Evolutionary conservation across 2,329 filamentous ascomycete species (phyloP).

Genomic region (Xylariaceae sp.): DNA sequence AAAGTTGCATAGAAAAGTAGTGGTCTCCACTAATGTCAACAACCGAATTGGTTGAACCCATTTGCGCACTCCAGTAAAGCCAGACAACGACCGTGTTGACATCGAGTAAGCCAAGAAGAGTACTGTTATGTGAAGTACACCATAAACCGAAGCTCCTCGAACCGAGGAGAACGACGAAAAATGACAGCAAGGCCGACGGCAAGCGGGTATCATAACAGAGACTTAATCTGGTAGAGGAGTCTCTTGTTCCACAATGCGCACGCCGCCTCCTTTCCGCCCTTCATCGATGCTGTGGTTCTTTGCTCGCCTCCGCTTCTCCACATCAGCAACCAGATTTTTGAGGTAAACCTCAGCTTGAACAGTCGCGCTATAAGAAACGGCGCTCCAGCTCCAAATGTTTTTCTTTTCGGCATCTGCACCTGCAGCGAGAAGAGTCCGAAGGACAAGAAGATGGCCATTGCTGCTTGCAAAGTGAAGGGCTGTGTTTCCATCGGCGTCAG

Average conservation of each 20-base stretch:
- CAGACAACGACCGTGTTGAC: too few relatives aligned
- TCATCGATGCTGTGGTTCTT: conserved; percentile 36
- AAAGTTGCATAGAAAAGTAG: too few relatives aligned
- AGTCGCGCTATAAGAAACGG: conserved; percentile 77
- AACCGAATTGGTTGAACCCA: too few relatives aligned
- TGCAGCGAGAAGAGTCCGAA: conserved; percentile 72
- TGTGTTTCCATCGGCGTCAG: conserved; percentile 75
- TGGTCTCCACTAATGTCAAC: too few relatives aligned
- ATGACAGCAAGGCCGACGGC: too few relatives aligned
- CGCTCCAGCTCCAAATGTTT: conserved; percentile 78
- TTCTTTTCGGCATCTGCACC: conserved; percentile 69
- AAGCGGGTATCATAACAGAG: too few relatives aligned
- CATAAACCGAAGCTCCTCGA: too few relatives aligned
- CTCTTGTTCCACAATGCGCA: conserved; percentile 43
- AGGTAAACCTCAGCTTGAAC: conserved; percentile 83
- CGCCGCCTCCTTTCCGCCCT: conserved; percentile 39
- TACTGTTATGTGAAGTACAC: too few relatives aligned
- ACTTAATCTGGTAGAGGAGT: conserved; percentile 35
- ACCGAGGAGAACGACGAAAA: too few relatives aligned
- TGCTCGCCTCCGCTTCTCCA: conserved; percentile 55
- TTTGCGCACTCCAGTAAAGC: too few relatives aligned
- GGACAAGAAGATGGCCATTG: conserved; percentile 72
- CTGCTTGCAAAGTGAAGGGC: conserved; percentile 82
- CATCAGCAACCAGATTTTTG: conserved; percentile 69
- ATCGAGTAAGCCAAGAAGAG: too few relatives aligned